Base-by-base conservation (phyloP, 805 yeast species). In the Sporopachydermia lactativora region DNA sequence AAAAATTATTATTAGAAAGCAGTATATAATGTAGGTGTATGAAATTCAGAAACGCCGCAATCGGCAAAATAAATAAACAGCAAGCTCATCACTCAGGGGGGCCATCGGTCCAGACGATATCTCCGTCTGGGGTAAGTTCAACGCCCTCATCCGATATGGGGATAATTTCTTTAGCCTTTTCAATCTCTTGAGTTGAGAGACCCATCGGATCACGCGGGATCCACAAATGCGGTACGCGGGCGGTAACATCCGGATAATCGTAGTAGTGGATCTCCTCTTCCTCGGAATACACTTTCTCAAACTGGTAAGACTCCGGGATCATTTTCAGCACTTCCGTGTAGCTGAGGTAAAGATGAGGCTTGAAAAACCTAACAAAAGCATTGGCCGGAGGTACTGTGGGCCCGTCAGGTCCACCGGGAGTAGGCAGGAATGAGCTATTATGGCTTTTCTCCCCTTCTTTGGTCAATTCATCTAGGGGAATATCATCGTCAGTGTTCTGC, bases 151-250 rank as follows among this genome's bases (percentile, higher is more conserved):
- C 94, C 41, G 73, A 65, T 39, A 82, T 75, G 14, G 70, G 67
- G 38, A 85, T 71, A 4, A 75, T 64, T 1, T 66, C 69, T 15
- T 62, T 55, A 6, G 52, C 50, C 35, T 73, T 64, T 34, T 68
- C 70, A 16, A 81, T 76, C 50, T 78, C 75, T 11, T 52, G 54
- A 2, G 65, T 60, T 1, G 95, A 81, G 49, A 84, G 70, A 1
- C 97, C 97, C 71, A 75, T 73, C 5, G 83, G 79, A 57, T 89
- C 98, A 43, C 65, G 64, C n/a, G 96, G 94, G 52, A 89, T 74
- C 98, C 98, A 89, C 15, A 89, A 61, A n/a, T 67, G 65, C 2
- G 95, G 94, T 49, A 82, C 71, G 37, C 65, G 57, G 0, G 79
- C 79, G 18, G 73, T 62, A 14, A 79, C 76, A 4, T 79, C 82